phyloP scores from a whole-genome alignment of 352 stramenopile genomes.

The Phytophthora brassicae region DNA sequence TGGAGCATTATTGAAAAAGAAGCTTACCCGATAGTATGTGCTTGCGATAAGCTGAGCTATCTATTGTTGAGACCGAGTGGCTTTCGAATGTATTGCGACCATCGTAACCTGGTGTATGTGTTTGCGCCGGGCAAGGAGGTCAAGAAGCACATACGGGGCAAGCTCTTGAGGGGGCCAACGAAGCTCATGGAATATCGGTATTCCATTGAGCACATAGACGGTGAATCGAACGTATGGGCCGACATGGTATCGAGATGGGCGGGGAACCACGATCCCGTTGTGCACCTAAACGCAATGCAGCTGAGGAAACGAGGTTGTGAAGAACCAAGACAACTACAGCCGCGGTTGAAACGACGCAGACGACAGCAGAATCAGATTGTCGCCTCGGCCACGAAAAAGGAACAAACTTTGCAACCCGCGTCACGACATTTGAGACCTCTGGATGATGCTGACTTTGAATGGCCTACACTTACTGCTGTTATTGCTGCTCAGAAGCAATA shows the following conservation, averaged over 20 bases:
- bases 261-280: neutral
- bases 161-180: neutral
- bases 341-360: neutral
- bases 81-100: slow-evolving; percentile 1
- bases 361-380: neutral
- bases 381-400: neutral
- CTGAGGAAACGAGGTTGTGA: neutral
- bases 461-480: neutral
- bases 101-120: slow-evolving; percentile 2
- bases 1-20: slow-evolving; percentile 12
- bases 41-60: slow-evolving; percentile 3
- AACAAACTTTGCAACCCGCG: neutral
- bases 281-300: neutral
- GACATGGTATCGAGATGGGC: slow-evolving; percentile 17
- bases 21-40: too few relatives aligned
- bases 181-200: slow-evolving; percentile 14
- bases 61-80: neutral
- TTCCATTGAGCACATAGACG: slow-evolving; percentile 7
- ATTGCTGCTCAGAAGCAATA: neutral
- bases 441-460: slow-evolving; percentile 5
- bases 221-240: slow-evolving; percentile 7
- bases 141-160: slow-evolving; percentile 6
- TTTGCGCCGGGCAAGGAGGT: slow-evolving; percentile 9
- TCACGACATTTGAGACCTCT: neutral
- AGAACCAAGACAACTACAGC: neutral